Evolutionary conservation across 2,329 filamentous ascomycete genomes (phyloP), one percentile per base, ranked within the genome.

Genomic region (Beauveria caledonica): DNA sequence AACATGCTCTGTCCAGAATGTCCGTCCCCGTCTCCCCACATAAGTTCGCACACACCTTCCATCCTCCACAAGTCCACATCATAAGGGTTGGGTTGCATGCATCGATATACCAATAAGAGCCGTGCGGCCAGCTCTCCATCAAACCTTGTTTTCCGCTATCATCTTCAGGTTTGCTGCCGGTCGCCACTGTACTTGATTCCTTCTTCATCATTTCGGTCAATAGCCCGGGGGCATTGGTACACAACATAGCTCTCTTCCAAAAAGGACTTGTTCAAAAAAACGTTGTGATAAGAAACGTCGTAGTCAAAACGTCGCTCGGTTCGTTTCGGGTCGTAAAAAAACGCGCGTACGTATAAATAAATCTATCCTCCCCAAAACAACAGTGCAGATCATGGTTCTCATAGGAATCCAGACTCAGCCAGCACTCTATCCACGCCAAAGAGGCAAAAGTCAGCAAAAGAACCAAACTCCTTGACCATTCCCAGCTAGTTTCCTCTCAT

Each of bases 351-450:
- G 54, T 57, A 48, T n/a, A 48, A 48, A 39, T 57, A 48, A 57
- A 57, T 57, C 42, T 57, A 57, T 48, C 54, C 42, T 17, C 40
- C 25, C 48, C 42, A 21, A 56, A 46, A 36, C 23, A 48, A 19
- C 13, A 23, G 19, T n/a, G 13, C 42, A n/a, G 7, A 21, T 57
- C 54, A 19, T 48, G 54, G 25, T 45, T 21, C 57, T 79, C 75
- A 85, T 64, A 85, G 77, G 72, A 85, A 85, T 66, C 82, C 82
- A 64, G 82, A 85, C 71, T 85, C 82, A 67, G 82, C 82, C 67
- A 85, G 72, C 62, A 85, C 82, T 74, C 82, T 85, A 70, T 67
- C 66, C 64, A 57, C 57, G 13, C 51, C 6, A 58, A 49, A 23
- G 36, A 27, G 27, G 27, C 7, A 59, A 44, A 29, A 63, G 36